Base-by-base conservation (phyloP, 352 stramenopile species). In the Albugo candida region DNA sequence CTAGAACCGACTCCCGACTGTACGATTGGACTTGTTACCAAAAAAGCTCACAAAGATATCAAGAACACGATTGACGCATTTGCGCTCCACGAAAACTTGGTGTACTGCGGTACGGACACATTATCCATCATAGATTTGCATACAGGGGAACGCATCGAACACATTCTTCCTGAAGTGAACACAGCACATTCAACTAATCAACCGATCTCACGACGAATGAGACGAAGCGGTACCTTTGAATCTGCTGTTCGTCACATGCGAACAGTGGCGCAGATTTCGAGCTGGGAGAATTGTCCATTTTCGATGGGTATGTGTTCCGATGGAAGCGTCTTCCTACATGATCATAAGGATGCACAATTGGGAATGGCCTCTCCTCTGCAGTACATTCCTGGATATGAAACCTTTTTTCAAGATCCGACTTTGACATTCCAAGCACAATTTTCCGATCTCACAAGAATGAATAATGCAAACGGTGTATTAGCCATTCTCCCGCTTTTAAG, bases 251-350 rank as follows among this genome's bases (percentile, higher is more conserved):
- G 38, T 43, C 38, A 84, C 40, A 84, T 89, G 71, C 68, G 77
- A 2, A 83, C 65, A 12, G 64, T 89, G 3, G 81, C 59, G 47
- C 65, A 83, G 39, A 57, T 89, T 0, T 67, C 73, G 12, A 70
- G 77, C 2, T 61, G 70, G n/a, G 60, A 78, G 36, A 43, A 51
- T 3, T 64, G 70, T 0, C 69, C 70, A 0, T 84, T 86, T 47
- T 82, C 71, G 11, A 60, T 89, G 11, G 77, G 77, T 16, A 83
- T 83, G 66, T 89, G 77, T 56, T 84, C 67, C 2, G 77, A 89
- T 40, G 77, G 77, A 13, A 86, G 73, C 17, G 77, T 89, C 5
- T 89, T 89, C 47, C 65, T 79, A 41, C 73, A 89, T 44, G 46
- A 67, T 14, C 65, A 70, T 1, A 57, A 66, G 20, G 42, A 67